Conservation (phyloP, 2,329 filamentous ascomycete genomes). For the Aspergillus thermomutatus region DNA sequence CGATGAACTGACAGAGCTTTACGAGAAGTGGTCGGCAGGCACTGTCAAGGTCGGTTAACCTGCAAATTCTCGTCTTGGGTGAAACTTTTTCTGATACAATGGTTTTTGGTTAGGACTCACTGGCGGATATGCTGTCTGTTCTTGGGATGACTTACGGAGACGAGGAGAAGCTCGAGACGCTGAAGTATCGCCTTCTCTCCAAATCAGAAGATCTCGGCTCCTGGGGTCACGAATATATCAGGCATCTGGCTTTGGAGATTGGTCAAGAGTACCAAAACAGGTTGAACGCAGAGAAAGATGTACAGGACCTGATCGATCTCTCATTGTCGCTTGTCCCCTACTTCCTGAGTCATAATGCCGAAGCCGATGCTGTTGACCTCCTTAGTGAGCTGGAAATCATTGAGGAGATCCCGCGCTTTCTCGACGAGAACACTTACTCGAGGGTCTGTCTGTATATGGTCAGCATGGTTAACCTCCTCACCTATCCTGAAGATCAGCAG, state of each 20-base stretch:
- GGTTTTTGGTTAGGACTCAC: conserved; percentile 52
- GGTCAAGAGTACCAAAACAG: conserved; percentile 90
- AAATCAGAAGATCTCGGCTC: conserved; percentile 90
- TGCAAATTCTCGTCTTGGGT: neutral
- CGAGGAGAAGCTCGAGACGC: conserved; percentile 89
- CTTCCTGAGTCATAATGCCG: conserved; percentile 95
- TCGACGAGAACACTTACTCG: conserved; percentile 91
- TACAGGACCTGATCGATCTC: conserved; percentile 80
- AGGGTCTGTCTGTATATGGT: conserved; percentile 97
- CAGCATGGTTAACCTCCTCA: conserved; percentile 96
- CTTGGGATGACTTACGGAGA: conserved; percentile 99
- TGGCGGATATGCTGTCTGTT: conserved; percentile 94
- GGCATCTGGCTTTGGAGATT: conserved; percentile 92
- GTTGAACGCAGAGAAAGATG: conserved; percentile 77
- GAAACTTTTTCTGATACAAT: conserved; percentile 11
- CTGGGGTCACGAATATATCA: conserved; percentile 98
- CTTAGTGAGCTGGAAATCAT: conserved; percentile 98
- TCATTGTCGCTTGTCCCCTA: conserved; percentile 83
- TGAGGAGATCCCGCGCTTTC: conserved; percentile 79
- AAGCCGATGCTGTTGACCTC: conserved; percentile 95
- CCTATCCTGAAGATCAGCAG: conserved; percentile 93
- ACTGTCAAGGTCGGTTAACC: conserved; percentile 69
- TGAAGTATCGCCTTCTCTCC: conserved; percentile 90
- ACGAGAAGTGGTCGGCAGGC: conserved; percentile 82
- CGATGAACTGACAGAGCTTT: conserved; percentile 78